Evolutionary conservation across 2,329 filamentous ascomycete species (phyloP), one percentile per base, ranked within the genome.

Genomic region (Colletotrichum musicola): DNA sequence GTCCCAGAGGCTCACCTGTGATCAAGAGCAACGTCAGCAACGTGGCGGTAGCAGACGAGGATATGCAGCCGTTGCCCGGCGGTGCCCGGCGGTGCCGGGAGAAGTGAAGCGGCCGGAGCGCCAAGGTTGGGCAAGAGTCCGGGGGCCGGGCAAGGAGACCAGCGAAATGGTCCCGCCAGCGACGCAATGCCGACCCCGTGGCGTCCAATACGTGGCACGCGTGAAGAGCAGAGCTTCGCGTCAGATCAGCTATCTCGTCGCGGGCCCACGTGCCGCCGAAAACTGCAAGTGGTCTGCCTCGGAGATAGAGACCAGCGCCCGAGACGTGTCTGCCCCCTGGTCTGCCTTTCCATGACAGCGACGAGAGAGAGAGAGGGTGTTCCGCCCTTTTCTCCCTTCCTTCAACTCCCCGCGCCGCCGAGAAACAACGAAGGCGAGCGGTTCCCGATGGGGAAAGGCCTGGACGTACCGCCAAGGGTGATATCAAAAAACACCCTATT

Each of bases 1-100:
- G 91, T 71, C 95, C 95, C 16, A 97, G 88, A 3, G 93, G 91
- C 76, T 97, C 93, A 70, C 94, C 94, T 96, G 73, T 10, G 12
- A 4, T 27, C n/a, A 53, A 57, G 7, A 47, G 38, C 18, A 30
- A 54, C n/a, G 62, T 60, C 10, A 67, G 63, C 42, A 30, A 27
- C 6, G 22, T 35, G 16, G 1, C 18, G 20, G n/a, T 2, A n/a
- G 27, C 20, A 53, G 22, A 42, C 30, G 4, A 20, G 46, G 3
- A 46, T 50, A 30, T 46, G 20, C 44, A 40, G 44, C 7, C 55
- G n/a, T 18, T 16, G 22, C 44, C 6, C 25, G n/a, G 44, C 42
- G 16, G 54, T 16, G 22, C 44, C 6, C 25, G n/a, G 44, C 42
- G 16, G 54, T 16, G 54, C 54, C 58, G 47, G 58, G 57, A 54